phyloP scores from a whole-genome alignment of 2,329 filamentous ascomycete species.

The Ophiostoma piceae region DNA sequence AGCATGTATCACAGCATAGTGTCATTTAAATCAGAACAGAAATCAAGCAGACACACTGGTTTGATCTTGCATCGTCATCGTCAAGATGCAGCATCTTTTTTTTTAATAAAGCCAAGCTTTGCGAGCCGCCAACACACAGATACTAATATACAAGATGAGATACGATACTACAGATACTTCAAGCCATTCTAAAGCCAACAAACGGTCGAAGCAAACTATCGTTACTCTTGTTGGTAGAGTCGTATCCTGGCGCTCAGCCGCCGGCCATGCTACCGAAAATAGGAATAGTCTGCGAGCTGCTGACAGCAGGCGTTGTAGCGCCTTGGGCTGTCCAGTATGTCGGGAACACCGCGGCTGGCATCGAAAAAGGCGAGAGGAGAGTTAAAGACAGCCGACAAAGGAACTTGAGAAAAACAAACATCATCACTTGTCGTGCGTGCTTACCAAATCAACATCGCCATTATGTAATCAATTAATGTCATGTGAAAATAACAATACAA shows the following conservation, averaged over 20 bases:
- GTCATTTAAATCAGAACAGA: not conserved
- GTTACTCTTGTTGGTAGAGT: not conserved
- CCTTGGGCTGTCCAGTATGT: not conserved
- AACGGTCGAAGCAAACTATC: not conserved
- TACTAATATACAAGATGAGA: not conserved
- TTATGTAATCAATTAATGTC: not conserved
- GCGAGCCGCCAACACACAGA: not conserved
- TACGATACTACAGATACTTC: not conserved
- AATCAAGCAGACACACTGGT: too few relatives aligned
- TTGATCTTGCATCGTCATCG: not conserved
- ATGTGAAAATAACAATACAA: not conserved
- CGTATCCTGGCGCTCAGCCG: not conserved
- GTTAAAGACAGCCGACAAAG: not conserved
- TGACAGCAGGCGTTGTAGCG: not conserved
- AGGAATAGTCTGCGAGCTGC: constrained; percentile 8
- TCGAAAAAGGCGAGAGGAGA: not conserved
- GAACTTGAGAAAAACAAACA: not conserved
- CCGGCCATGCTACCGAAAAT: not conserved
- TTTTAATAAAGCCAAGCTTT: not conserved
- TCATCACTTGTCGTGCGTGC: not conserved
- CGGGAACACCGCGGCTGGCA: not conserved
- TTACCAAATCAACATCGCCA: not conserved
- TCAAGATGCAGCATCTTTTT: not conserved
- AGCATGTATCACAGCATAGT: not conserved
- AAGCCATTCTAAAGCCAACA: not conserved